Evolutionary conservation across 2,329 filamentous ascomycete genomes (phyloP), one percentile per base, ranked within the genome.

Genomic region (Gaeumannomyces tritici): DNA sequence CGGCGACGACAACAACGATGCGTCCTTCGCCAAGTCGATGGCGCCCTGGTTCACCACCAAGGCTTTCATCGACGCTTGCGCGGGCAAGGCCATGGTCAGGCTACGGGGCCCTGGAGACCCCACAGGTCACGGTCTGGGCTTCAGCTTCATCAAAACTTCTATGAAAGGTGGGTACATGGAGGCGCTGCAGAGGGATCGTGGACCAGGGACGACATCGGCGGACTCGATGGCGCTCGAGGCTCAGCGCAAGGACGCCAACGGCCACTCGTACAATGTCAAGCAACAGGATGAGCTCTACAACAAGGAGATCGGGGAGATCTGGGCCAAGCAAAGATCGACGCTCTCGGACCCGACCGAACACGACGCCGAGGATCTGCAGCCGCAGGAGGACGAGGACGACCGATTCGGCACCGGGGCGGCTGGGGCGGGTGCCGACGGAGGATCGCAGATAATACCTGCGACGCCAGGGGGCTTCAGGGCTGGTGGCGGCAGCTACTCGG

Each of bases 151-250:
- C 73, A 92, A 95, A 71, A 97, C 93, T 0, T 96, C 91, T 1
- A 99, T 99, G 95, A 99, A 99, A 75, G 95, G 95, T 65, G 95
- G 95, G 0, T 99, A 86, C 64, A 83, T 97, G 74, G 91, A 93
- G 71, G 89, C 92, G 26, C 84, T 96, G 29, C 84, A 75, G 64
- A 57, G 55, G 42, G 60, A 61, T 24, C 47, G 60, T 26, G 85
- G 85, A 2, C 84, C 85, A 3, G 75, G 84, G 54, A 83, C 85
- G 9, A 87, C 85, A 3, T 86, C 85, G 12, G 92, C 91, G 26
- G 91, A 96, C 73, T 92, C 91, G 70, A 90, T 92, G 64, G 93
- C 91, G 70, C 90, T 93, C 65, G 89, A 91, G 70, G 89, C 93
- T 65, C 91, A 93, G 72, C 86, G 95, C 66, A 90, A 93, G 71